A percentile compares a stretch with the other conserved stretches of the same genome.
phyloP scores from a whole-genome alignment of 371 early-diverging fungal genomes.

The Mucor mucedo region DNA sequence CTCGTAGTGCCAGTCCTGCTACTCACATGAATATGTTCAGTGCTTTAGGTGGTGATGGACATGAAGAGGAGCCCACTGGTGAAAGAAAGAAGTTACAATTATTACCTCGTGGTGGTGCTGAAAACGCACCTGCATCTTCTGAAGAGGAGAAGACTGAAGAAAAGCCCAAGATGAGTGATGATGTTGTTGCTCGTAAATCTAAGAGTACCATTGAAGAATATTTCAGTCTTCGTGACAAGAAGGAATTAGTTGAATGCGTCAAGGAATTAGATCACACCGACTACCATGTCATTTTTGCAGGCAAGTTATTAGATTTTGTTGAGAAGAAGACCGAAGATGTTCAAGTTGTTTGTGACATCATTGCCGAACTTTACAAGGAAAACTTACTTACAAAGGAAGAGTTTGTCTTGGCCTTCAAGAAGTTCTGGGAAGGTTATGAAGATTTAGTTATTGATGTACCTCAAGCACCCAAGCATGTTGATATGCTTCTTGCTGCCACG shows the following conservation, averaged over 20 bases:
- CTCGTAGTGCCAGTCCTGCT: conserved; percentile 35
- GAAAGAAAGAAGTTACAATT: conserved; percentile 51
- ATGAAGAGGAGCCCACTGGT: conserved; percentile 41
- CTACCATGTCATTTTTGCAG: conserved; percentile 56
- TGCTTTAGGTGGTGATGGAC: conserved; percentile 54
- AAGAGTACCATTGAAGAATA: conserved; percentile 76
- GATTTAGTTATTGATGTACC: conserved; percentile 87
- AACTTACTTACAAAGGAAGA: conserved; percentile 44
- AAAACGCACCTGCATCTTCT: conserved; percentile 14
- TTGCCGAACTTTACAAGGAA: conserved; percentile 53
- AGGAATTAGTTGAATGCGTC: conserved; percentile 64
- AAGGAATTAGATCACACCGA: conserved; percentile 69
- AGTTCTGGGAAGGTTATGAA: conserved; percentile 68
- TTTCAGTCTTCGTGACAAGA: conserved; percentile 59
- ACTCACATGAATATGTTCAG: conserved; percentile 64
- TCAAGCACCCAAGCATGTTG: conserved; percentile 70
- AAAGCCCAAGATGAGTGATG: conserved; percentile 59
- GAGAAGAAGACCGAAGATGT: conserved; percentile 68
- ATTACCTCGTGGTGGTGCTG: conserved; percentile 43
- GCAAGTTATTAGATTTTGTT: conserved; percentile 47
- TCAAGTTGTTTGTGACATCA: conserved; percentile 56
- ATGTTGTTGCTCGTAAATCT: conserved; percentile 64
- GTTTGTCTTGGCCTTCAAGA: conserved; percentile 61
- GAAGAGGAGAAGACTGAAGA: conserved; percentile 16
- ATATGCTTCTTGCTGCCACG: conserved; percentile 63